These are phyloP conservation scores for Senna siamea DNA, from an alignment of 306 rosid species.

Conservation along the genomic window DNA sequence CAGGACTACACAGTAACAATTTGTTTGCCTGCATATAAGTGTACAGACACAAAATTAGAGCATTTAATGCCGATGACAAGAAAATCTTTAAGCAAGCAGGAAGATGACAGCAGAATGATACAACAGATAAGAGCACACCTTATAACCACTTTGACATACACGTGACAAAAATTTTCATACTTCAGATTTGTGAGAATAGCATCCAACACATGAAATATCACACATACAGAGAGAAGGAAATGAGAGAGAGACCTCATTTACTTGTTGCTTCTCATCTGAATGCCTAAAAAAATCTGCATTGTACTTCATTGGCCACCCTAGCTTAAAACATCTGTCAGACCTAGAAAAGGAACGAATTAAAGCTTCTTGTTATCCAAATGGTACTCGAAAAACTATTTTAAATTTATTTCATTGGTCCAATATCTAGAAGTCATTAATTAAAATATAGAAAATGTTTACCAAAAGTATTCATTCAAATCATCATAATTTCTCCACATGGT, in stretches of 20 bases:
- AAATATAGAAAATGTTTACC: slow-evolving; percentile 52
- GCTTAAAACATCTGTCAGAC: slow-evolving; percentile 78
- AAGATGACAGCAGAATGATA: neutral
- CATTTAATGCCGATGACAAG: neutral
- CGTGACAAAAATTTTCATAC: neutral
- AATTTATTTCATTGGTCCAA: neutral
- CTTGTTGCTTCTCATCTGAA: slow-evolving; percentile 56
- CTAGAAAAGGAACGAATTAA: slow-evolving; percentile 47
- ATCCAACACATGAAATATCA: slow-evolving; percentile 27
- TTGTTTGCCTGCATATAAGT: neutral
- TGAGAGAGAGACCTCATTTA: slow-evolving; percentile 54
- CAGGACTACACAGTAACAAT: neutral
- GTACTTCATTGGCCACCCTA: slow-evolving; percentile 82
- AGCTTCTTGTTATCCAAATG: slow-evolving; percentile 36
- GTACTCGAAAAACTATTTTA: neutral
- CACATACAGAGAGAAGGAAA: slow-evolving; percentile 30
- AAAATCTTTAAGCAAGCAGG: neutral
- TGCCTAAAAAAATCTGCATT: slow-evolving; percentile 80
- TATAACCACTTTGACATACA: slow-evolving; percentile 10
- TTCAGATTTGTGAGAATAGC: slow-evolving; percentile 26
- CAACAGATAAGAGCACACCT: neutral
- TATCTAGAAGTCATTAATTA: slow-evolving; percentile 11
- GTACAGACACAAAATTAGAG: neutral
- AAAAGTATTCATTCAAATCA: slow-evolving; percentile 94
- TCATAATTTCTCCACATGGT: slow-evolving; percentile 97